phyloP scores from a whole-genome alignment of 352 stramenopile genomes.

The Phytophthora palmivora region DNA sequence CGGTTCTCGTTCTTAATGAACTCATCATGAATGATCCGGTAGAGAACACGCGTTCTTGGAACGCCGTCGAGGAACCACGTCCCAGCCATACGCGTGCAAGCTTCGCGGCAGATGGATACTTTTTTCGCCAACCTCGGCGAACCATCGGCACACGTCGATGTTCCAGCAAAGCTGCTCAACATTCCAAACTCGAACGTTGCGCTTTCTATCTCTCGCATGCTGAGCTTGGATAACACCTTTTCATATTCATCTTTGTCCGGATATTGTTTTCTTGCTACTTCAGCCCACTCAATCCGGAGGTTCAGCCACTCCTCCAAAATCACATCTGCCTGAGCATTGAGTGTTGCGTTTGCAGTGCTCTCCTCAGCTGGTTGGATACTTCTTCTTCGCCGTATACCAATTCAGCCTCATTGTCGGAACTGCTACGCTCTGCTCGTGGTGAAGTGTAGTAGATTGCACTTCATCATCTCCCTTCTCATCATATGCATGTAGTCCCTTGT shows the following conservation, averaged over 20 bases:
- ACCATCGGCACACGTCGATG: slow-evolving; percentile 6
- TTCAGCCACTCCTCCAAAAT: too few relatives aligned
- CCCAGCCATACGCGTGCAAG: slow-evolving; percentile 9
- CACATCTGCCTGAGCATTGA: too few relatives aligned
- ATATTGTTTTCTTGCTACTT: slow-evolving; percentile 6
- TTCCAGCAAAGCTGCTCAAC: slow-evolving; percentile 2
- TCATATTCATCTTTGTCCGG: background rate
- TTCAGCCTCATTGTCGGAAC: too few relatives aligned
- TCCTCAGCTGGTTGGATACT: too few relatives aligned
- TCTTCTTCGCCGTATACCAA: too few relatives aligned
- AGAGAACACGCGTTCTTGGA: slow-evolving; percentile 8
- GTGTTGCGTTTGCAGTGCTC: too few relatives aligned
- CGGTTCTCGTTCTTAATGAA: background rate
- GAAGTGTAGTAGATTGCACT: slow-evolving; percentile 1
- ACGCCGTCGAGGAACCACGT: background rate
- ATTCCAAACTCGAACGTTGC: slow-evolving; percentile 4
- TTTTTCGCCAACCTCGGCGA: slow-evolving; percentile 4
- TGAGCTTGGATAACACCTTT: slow-evolving; percentile 2
- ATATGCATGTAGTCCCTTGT: too few relatives aligned
- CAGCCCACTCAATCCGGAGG: slow-evolving; percentile 14
- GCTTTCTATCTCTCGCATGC: slow-evolving; percentile 4
- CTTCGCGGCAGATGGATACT: slow-evolving; percentile 2
- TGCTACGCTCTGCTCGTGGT: too few relatives aligned
- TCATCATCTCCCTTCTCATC: background rate
- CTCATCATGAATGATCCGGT: background rate